phyloP scores from a whole-genome alignment of 192 early-diverging fungal species.

The Haplosporangium gracile region DNA sequence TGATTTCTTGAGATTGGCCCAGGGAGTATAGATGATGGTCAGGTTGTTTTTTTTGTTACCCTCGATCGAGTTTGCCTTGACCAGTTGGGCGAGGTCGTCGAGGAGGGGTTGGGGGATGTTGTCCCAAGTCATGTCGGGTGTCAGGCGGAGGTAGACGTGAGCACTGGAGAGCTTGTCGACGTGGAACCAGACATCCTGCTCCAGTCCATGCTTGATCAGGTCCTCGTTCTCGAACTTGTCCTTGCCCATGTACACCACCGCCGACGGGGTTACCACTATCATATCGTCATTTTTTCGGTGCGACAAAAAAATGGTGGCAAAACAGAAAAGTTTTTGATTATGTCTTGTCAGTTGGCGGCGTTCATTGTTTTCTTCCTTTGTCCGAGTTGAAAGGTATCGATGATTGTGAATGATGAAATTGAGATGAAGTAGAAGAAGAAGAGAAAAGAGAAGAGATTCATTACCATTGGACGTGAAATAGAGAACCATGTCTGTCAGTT shows the following conservation, averaged over 20 bases:
- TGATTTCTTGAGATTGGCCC: constrained; percentile 92
- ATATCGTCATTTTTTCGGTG: neutral
- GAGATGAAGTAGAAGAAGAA: neutral
- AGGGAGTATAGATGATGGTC: constrained; percentile 93
- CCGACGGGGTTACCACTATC: constrained; percentile 76
- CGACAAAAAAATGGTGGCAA: neutral
- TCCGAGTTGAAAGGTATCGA: neutral
- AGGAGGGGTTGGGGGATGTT: constrained; percentile 80
- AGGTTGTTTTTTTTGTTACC: constrained; percentile 96
- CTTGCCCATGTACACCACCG: constrained; percentile 96
- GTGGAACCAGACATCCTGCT: constrained; percentile 98
- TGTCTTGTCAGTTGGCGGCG: neutral
- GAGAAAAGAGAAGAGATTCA: neutral
- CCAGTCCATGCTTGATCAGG: constrained; percentile 94
- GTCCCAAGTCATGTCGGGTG: constrained; percentile 81
- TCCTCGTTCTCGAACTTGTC: constrained; percentile 99
- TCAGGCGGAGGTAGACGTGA: constrained; percentile 94
- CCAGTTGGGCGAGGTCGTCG: constrained; percentile 91
- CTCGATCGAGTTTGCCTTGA: constrained; percentile 98
- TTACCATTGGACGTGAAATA: constrained; percentile 78
- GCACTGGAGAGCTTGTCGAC: constrained; percentile 98
- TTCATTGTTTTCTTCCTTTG: neutral
- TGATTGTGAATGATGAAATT: neutral
- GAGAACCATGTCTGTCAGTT: constrained; percentile 72
- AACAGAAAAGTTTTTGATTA: neutral